A percentile compares a stretch with the other conserved stretches of the same genome.
phyloP scores from a whole-genome alignment of 2,329 filamentous ascomycete species.

The Aspergillus brasiliensis region DNA sequence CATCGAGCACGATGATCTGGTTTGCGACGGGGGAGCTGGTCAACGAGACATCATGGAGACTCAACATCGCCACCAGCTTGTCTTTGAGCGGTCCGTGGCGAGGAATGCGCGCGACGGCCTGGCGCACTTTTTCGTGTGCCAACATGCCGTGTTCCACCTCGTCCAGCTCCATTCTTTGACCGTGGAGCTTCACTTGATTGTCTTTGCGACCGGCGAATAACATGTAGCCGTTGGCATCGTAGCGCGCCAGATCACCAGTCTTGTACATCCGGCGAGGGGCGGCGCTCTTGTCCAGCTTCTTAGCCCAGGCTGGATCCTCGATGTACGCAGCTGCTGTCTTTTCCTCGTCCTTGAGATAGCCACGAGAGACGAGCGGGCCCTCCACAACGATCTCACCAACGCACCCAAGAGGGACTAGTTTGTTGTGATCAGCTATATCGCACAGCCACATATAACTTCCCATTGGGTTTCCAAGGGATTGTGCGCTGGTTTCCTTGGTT shows the following conservation, averaged over 20 bases:
- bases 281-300: background rate
- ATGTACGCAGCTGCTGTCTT: background rate
- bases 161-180: conserved; percentile 8
- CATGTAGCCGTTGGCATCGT: background rate
- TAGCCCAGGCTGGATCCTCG: background rate
- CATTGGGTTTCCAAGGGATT: conserved; percentile 7
- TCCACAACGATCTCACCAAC: conserved; percentile 9
- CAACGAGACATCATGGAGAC: background rate
- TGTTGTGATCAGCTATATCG: conserved; percentile 4
- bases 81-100: background rate
- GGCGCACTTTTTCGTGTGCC: background rate
- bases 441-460: conserved; percentile 5
- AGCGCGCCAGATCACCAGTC: conserved; percentile 5
- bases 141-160: conserved; percentile 5
- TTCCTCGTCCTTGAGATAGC: background rate
- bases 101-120: background rate
- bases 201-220: conserved; percentile 5
- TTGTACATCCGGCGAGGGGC: conserved; percentile 4
- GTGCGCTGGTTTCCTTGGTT: background rate
- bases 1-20: background rate
- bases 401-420: background rate
- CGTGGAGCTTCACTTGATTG: conserved; percentile 9
- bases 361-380: background rate
- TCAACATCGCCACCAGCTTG: background rate
- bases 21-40: background rate